phyloP scores from a whole-genome alignment of 2,329 filamentous ascomycete species.

The Fusarium sublunatum region DNA sequence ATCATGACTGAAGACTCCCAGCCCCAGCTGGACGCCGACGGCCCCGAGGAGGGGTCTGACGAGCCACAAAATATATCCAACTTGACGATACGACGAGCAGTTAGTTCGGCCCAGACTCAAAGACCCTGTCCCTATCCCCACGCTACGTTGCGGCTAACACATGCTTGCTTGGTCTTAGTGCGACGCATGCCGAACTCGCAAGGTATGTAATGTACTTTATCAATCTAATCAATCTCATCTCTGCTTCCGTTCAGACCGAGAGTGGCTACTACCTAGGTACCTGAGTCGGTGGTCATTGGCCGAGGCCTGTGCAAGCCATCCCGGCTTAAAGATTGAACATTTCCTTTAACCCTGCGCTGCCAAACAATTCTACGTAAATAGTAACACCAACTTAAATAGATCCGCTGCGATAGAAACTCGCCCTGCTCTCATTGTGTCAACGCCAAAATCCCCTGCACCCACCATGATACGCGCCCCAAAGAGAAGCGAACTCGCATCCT shows the following conservation, averaged over 20 bases:
- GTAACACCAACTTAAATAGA: constrained; percentile 37
- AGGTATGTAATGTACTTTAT: constrained; percentile 42
- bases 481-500: constrained; percentile 54
- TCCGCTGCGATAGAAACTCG: constrained; percentile 53
- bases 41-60: constrained; percentile 40
- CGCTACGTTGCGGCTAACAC: constrained; percentile 23
- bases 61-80: constrained; percentile 36
- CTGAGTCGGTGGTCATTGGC: neutral
- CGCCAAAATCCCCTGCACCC: constrained; percentile 53
- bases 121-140: constrained; percentile 4
- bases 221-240: constrained; percentile 29
- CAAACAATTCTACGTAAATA: constrained; percentile 13
- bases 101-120: constrained; percentile 30
- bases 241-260: neutral
- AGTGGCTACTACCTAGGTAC: no score
- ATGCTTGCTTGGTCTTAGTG: constrained; percentile 44
- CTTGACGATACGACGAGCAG: constrained; percentile 42
- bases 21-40: constrained; percentile 31
- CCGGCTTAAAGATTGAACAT: constrained; percentile 1
- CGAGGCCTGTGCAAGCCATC: neutral
- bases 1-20: constrained; percentile 35
- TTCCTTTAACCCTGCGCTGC: neutral
- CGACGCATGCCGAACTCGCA: constrained; percentile 50
- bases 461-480: constrained; percentile 48
- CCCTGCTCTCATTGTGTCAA: constrained; percentile 53